Percentiles rank a stretch among this genome's conserved stretches.
Conservation (phyloP, 768 basidiomycete species). For the Auricularia sp. region DNA sequence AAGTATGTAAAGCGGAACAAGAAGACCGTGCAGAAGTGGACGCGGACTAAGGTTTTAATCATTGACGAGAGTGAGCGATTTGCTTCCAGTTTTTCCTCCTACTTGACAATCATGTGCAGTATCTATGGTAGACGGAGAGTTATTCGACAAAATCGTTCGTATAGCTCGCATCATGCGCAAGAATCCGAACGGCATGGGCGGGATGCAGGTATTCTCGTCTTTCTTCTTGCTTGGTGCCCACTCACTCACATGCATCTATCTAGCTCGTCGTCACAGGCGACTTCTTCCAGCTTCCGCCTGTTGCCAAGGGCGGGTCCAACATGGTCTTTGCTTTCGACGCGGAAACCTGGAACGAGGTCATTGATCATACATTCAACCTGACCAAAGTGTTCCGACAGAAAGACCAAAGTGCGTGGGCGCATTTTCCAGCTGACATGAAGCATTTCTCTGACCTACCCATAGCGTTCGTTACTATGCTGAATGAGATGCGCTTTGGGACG, state of each 20-base stretch:
- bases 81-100: neutral
- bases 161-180: slow-evolving; percentile 61
- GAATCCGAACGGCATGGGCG: slow-evolving; percentile 72
- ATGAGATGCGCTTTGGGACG: slow-evolving; percentile 92
- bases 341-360: slow-evolving; percentile 56
- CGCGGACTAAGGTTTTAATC: slow-evolving; percentile 62
- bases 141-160: slow-evolving; percentile 81
- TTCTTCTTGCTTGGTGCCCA: neutral
- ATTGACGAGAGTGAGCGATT: slow-evolving; percentile 34
- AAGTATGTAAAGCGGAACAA: slow-evolving; percentile 69
- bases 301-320: slow-evolving; percentile 45
- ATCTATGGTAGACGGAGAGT: slow-evolving; percentile 91
- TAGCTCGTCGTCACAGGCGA: slow-evolving; percentile 91
- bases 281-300: slow-evolving; percentile 97
- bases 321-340: slow-evolving; percentile 94
- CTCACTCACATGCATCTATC: neutral
- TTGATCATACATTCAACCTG: slow-evolving; percentile 81
- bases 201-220: slow-evolving; percentile 60
- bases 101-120: slow-evolving; percentile 37
- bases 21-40: slow-evolving; percentile 75
- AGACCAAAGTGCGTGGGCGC: slow-evolving; percentile 57
- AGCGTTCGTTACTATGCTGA: slow-evolving; percentile 95
- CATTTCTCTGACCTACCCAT: slow-evolving; percentile 1
- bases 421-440: too few species aligned
- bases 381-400: slow-evolving; percentile 93